Evolutionary conservation across 2,329 filamentous ascomycete genomes (phyloP), one percentile per base, ranked within the genome.

Genomic region (Hypoxylon sp.): DNA sequence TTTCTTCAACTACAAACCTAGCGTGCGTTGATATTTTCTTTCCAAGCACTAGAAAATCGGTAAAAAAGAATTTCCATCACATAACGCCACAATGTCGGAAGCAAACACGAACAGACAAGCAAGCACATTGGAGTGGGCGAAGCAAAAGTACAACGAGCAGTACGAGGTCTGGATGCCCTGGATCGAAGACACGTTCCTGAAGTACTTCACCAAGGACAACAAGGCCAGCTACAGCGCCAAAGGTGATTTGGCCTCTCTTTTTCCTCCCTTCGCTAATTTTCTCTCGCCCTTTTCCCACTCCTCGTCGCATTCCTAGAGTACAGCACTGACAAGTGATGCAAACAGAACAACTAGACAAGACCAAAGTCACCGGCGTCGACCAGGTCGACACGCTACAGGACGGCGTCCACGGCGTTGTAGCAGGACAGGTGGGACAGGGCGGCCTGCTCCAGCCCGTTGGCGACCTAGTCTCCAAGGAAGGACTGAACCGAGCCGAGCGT

Each of bases 131-230:
- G 86, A 89, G 71, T 88, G 84, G 84, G 76, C 83, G 63, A 86
- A 84, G 74, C 77, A 87, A 59, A 87, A 84, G 52, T 92, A 92
- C 81, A 88, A 91, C 79, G 78, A 85, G 56, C 87, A 92, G 76
- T 92, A 92, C 77, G 89, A 92, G 74, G 83, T 79, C 71, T 93
- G 90, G 90, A 84, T 91, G 74, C 90, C 90, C 0, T 92, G 90
- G 90, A 80, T 92, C 59, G 90, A 93, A 76, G 90, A 93, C 75
- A 77, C 87, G 62, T 91, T 91, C 75, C 83, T 93, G 26, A 82
- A 83, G 54, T 92, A 86, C 82, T 92, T 92, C 77, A 91, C 89
- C 71, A 89, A 89, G 66, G 89, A 92, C 73, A 93, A 93, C 82
- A 92, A 93, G 78, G 85, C 89, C 4, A 89, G 85, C 74, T 92